Percentiles rank a stretch among this genome's conserved stretches.
Evolutionary conservation across 768 basidiomycete genomes (phyloP).

Genomic region (Lactarius evosmus): DNA sequence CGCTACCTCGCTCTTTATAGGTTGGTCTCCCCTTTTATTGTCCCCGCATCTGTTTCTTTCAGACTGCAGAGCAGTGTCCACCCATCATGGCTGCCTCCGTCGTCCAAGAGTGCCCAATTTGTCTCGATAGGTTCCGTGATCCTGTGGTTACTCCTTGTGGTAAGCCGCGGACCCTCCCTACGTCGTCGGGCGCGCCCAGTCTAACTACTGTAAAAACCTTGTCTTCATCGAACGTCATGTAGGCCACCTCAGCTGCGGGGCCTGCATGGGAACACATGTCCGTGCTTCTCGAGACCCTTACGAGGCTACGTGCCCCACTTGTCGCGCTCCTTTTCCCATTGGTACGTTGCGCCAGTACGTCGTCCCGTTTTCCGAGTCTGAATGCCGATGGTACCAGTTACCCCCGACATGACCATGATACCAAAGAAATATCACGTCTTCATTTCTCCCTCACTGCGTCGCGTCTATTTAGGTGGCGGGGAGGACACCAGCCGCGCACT

Average conservation of each 20-base stretch:
- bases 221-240: not conserved
- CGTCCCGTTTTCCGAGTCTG: not conserved
- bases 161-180: not conserved
- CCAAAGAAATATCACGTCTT: slow-evolving; percentile 21
- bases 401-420: slow-evolving; percentile 11
- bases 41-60: not conserved
- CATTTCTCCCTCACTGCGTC: slow-evolving; percentile 20
- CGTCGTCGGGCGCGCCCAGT: not conserved
- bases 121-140: slow-evolving; percentile 17
- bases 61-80: not conserved
- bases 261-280: slow-evolving; percentile 12
- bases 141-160: slow-evolving; percentile 24
- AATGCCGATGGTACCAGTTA: slow-evolving; percentile 11
- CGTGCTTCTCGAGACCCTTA: not conserved
- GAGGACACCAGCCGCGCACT: not conserved
- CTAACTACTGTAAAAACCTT: not conserved
- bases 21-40: not conserved
- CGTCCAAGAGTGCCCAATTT: slow-evolving; percentile 21
- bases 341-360: slow-evolving; percentile 1
- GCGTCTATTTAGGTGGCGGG: slow-evolving; percentile 11
- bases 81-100: not conserved
- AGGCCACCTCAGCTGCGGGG: slow-evolving; percentile 24
- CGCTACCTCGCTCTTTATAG: not conserved
- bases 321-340: slow-evolving; percentile 19
- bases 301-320: slow-evolving; percentile 22